Evolutionary conservation across 2,329 filamentous ascomycete genomes (phyloP).

Genomic region (Claviceps humidiphila): DNA sequence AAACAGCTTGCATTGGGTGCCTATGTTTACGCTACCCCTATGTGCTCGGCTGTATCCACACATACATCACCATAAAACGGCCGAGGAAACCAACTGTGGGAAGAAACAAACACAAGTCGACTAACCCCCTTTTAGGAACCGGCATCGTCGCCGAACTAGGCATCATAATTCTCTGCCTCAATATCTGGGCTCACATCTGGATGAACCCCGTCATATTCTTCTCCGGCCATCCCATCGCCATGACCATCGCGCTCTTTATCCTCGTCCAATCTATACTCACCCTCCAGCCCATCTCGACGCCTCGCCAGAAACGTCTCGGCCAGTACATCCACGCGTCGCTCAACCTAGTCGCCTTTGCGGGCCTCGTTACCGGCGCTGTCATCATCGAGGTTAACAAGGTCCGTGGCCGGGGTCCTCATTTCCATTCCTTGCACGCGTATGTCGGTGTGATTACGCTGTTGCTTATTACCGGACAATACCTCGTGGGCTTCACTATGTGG

Average conservation of each 20-base stretch:
- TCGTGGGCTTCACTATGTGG: conserved; percentile 75
- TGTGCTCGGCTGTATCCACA: no score
- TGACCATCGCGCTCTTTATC: conserved; percentile 54
- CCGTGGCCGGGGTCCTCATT: conserved; percentile 51
- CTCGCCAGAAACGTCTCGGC: conserved; percentile 54
- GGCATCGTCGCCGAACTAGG: conserved; percentile 70
- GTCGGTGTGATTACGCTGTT: conserved; percentile 67
- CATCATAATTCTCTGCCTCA: conserved; percentile 57
- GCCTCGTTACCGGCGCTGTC: conserved; percentile 50
- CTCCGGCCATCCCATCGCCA: conserved; percentile 70
- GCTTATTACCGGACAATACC: conserved; percentile 56
- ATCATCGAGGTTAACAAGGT: conserved; percentile 80
- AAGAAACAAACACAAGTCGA: no score
- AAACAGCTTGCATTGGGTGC: not conserved
- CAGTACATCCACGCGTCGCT: conserved; percentile 54
- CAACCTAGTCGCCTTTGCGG: conserved; percentile 49
- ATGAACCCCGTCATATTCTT: conserved; percentile 63
- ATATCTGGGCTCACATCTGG: conserved; percentile 70
- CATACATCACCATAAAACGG: no score
- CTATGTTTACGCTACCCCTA: no score
- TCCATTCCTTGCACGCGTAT: conserved; percentile 69
- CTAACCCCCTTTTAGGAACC: conserved; percentile 44
- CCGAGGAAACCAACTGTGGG: no score
- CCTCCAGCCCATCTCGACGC: conserved; percentile 68
- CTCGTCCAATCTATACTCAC: conserved; percentile 70